These are phyloP conservation scores for Scenedesmus sp. DNA, from an alignment of 163 green algal genomes.

Conservation along the genomic window DNA sequence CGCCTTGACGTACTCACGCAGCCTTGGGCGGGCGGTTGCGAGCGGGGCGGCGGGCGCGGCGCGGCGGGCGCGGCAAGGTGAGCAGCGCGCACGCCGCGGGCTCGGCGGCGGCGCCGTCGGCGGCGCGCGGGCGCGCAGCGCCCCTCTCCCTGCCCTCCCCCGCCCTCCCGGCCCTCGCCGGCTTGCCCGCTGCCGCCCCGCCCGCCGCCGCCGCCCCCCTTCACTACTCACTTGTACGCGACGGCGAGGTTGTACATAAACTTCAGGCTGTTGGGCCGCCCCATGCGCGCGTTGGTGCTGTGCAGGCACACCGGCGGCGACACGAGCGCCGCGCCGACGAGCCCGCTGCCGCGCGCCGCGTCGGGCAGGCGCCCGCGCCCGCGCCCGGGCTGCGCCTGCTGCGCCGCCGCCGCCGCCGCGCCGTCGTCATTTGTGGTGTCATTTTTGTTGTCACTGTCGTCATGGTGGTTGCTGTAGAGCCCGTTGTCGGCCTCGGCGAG, in stretches of 20 bases:
- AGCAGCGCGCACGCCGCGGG: too few species aligned
- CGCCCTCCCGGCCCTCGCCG: neutral
- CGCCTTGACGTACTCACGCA: conserved; percentile 42
- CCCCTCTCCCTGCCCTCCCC: neutral
- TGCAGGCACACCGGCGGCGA: conserved; percentile 69
- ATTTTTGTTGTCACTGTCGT: neutral
- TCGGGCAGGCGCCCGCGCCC: neutral
- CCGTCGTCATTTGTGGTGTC: too few species aligned
- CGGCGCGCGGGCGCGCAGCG: too few species aligned
- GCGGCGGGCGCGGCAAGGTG: too few species aligned
- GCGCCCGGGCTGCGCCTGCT: neutral
- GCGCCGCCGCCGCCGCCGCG: neutral
- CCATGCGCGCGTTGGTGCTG: conserved; percentile 51
- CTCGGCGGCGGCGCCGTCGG: too few species aligned
- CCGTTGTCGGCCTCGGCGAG: conserved; percentile 61
- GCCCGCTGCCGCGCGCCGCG: conserved; percentile 46
- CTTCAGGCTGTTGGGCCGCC: conserved; percentile 53
- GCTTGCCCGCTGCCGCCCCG: neutral
- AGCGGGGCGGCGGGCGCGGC: too few species aligned
- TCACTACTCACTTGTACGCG: conserved; percentile 58
- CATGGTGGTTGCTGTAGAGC: conserved; percentile 42
- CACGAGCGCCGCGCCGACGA: conserved; percentile 66
- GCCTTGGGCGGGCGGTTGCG: neutral
- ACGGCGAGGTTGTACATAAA: conserved; percentile 79
- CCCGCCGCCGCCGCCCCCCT: neutral